phyloP scores from a whole-genome alignment of 2,329 filamentous ascomycete genomes.

The Pseudogymnoascus sp. region DNA sequence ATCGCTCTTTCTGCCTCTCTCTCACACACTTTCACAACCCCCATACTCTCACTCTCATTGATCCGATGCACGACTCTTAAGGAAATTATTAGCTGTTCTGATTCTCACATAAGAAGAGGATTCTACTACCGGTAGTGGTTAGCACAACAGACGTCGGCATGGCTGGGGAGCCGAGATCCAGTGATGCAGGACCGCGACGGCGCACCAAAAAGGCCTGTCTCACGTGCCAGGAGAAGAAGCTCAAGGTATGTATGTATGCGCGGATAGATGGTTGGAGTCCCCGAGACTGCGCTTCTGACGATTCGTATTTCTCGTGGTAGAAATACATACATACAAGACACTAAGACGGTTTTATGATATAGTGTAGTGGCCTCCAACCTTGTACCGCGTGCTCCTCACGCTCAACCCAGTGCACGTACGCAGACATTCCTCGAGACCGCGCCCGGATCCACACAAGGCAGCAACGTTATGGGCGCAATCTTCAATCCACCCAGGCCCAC shows the following conservation, averaged over 20 bases:
- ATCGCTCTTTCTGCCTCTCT: neutral
- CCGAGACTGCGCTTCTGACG: too few species aligned
- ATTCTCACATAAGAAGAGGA: too few species aligned
- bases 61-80: neutral
- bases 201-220: neutral
- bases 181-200: neutral
- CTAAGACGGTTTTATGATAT: neutral
- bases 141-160: too few species aligned
- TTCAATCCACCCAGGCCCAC: too few species aligned
- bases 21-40: neutral
- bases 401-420: neutral
- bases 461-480: too few species aligned
- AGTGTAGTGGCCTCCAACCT: constrained; percentile 16
- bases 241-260: neutral
- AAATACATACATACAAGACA: too few species aligned
- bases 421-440: too few species aligned
- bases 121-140: too few species aligned
- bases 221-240: neutral
- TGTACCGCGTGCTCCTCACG: constrained; percentile 14
- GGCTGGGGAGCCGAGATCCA: too few species aligned
- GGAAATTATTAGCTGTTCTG: neutral
- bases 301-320: too few species aligned
- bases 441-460: too few species aligned
- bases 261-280: too few species aligned
- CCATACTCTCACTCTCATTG: neutral